phyloP scores from a whole-genome alignment of 495 filamentous ascomycete genomes.

The Haplographium delicatum region DNA sequence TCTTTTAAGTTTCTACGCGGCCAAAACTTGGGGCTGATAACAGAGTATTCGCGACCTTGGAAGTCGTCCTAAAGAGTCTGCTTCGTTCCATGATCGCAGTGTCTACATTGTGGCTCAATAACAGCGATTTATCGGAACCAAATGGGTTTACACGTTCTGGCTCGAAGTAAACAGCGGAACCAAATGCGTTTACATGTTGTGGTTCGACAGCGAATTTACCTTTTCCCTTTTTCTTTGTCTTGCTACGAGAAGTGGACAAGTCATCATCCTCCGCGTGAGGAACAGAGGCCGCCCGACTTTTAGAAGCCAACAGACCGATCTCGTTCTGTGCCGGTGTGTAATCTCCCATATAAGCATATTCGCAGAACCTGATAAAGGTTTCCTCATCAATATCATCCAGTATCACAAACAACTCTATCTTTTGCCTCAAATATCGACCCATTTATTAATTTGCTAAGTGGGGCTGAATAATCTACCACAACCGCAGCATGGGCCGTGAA shows the following conservation, averaged over 20 bases:
- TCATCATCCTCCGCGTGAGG: background rate
- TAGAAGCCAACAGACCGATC: too few species aligned
- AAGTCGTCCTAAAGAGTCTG: slow-evolving; percentile 4
- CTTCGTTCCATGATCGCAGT: background rate
- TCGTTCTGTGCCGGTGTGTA: slow-evolving; percentile 29
- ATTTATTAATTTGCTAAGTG: slow-evolving; percentile 43
- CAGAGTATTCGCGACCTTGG: slow-evolving; percentile 5
- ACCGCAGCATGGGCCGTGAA: slow-evolving; percentile 44
- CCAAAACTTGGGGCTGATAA: slow-evolving; percentile 6
- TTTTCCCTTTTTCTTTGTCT: slow-evolving; percentile 1
- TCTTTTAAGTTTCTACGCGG: slow-evolving; percentile 3
- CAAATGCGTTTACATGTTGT: too few species aligned
- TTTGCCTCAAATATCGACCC: slow-evolving; percentile 41
- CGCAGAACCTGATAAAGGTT: slow-evolving; percentile 43
- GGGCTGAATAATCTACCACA: slow-evolving; percentile 41
- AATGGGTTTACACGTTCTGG: too few species aligned
- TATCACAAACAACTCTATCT: slow-evolving; percentile 35
- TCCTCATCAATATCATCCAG: slow-evolving; percentile 43
- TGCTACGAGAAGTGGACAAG: background rate
- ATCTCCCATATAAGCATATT: slow-evolving; percentile 47
- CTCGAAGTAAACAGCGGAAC: too few species aligned
- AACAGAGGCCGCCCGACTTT: slow-evolving; percentile 11
- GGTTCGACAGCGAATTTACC: background rate
- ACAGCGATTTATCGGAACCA: background rate
- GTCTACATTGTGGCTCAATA: background rate